phyloP scores from a whole-genome alignment of 257 asterid genomes.

The Solanum virginianum region DNA sequence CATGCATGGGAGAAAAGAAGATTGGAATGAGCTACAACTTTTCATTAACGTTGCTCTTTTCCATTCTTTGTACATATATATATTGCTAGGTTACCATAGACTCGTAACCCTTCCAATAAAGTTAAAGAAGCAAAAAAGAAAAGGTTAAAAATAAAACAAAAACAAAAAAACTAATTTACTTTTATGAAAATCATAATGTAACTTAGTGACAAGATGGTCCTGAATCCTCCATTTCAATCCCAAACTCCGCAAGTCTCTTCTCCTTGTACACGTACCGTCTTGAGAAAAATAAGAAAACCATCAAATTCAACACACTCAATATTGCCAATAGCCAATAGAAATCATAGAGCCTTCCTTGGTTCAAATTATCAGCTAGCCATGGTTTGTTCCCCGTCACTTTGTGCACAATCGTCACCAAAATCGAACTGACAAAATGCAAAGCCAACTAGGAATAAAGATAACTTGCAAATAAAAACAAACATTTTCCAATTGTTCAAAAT shows the following conservation, averaged over 20 bases:
- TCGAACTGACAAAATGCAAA: constrained; percentile 20
- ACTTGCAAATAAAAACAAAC: not conserved
- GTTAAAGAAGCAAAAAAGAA: not conserved
- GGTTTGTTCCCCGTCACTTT: constrained; percentile 44
- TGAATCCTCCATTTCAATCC: constrained; percentile 47
- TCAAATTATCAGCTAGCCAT: constrained; percentile 69
- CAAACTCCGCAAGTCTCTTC: constrained; percentile 54
- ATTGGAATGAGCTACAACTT: not conserved
- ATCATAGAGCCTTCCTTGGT: constrained; percentile 55
- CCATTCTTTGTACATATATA: not conserved
- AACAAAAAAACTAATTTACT: not conserved
- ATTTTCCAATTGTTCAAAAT: not conserved
- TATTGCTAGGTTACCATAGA: not conserved
- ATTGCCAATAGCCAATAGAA: constrained; percentile 67
- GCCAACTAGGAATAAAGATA: not conserved
- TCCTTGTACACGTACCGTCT: constrained; percentile 78
- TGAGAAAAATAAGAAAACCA: constrained; percentile 29
- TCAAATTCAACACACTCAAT: constrained; percentile 42
- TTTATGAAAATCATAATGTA: not conserved
- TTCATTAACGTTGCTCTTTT: not conserved
- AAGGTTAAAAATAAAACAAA: no score
- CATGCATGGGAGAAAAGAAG: not conserved
- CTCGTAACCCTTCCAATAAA: not conserved
- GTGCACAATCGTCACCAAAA: constrained; percentile 54
- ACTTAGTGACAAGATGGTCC: constrained; percentile 29